These are phyloP conservation scores for Russula earlei DNA, from an alignment of 768 basidiomycete species.

Conservation along the genomic window DNA sequence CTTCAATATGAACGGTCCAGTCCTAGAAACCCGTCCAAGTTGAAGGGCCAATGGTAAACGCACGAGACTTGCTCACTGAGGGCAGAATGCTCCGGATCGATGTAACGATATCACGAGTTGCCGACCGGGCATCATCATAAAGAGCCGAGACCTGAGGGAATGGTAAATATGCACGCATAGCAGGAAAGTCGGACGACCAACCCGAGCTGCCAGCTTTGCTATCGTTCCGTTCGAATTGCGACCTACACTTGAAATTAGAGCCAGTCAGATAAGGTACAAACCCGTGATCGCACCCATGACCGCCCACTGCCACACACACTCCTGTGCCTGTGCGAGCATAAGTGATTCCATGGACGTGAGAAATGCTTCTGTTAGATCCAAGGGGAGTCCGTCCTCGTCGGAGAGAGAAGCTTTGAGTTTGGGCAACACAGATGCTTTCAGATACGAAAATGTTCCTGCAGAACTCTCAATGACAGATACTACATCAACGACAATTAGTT, in stretches of 20 bases:
- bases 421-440: slow-evolving; percentile 45
- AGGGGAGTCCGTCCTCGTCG: slow-evolving; percentile 44
- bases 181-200: background rate
- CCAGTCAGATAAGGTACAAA: background rate
- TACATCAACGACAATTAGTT: background rate
- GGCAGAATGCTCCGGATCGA: slow-evolving; percentile 36
- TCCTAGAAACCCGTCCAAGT: slow-evolving; percentile 36
- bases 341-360: slow-evolving; percentile 58
- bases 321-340: slow-evolving; percentile 91
- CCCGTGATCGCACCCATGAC: slow-evolving; percentile 48
- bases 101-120: slow-evolving; percentile 15
- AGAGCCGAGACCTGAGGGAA: slow-evolving; percentile 16
- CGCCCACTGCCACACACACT: slow-evolving; percentile 93
- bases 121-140: slow-evolving; percentile 15
- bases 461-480: slow-evolving; percentile 38
- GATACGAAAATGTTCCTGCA: slow-evolving; percentile 61
- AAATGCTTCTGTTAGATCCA: slow-evolving; percentile 59
- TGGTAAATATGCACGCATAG: background rate
- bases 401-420: slow-evolving; percentile 36
- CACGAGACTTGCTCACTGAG: slow-evolving; percentile 34
- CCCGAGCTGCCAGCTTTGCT: slow-evolving; percentile 16
- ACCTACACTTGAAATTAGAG: background rate
- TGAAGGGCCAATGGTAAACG: background rate
- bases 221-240: slow-evolving; percentile 18
- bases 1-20: slow-evolving; percentile 73